Conservation (phyloP, 1,284 basidiomycete species). For the Erythrobasidium hasegawianum region DNA sequence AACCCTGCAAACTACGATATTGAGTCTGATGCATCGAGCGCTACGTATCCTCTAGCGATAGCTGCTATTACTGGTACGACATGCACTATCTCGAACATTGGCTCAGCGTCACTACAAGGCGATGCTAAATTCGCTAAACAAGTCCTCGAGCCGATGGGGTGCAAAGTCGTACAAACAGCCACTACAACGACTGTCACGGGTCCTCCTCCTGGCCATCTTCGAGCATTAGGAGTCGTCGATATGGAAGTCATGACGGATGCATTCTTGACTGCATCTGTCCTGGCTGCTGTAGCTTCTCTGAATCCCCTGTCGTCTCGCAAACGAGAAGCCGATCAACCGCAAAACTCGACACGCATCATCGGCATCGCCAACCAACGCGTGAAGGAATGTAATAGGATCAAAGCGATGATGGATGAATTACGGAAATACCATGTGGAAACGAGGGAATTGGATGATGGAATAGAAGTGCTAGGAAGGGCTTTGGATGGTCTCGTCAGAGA, state of each 20-base stretch:
- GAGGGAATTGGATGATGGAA: constrained; percentile 85
- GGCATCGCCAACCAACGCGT: constrained; percentile 98
- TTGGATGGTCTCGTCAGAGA: constrained; percentile 38
- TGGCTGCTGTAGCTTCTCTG: constrained; percentile 77
- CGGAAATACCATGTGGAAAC: constrained; percentile 94
- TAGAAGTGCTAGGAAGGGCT: constrained; percentile 79
- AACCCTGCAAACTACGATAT: constrained; percentile 82
- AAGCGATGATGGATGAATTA: constrained; percentile 92
- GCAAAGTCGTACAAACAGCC: constrained; percentile 78
- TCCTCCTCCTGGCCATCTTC: constrained; percentile 72
- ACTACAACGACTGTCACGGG: constrained; percentile 90
- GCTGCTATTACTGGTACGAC: constrained; percentile 93
- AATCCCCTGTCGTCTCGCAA: constrained; percentile 50
- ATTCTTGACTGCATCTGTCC: constrained; percentile 87
- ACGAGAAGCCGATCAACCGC: constrained; percentile 44
- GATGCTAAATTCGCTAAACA: constrained; percentile 92
- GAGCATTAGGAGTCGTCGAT: constrained; percentile 81
- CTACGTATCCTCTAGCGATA: constrained; percentile 94
- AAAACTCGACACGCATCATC: constrained; percentile 68
- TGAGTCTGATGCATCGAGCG: constrained; percentile 92
- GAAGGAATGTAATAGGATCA: constrained; percentile 96
- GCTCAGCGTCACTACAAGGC: constrained; percentile 84
- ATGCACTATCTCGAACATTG: constrained; percentile 90
- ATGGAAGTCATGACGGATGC: constrained; percentile 99
- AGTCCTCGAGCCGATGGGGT: constrained; percentile 93